Base-by-base conservation (phyloP, 495 filamentous ascomycete species). In the Trichocladium uniseriatum region DNA sequence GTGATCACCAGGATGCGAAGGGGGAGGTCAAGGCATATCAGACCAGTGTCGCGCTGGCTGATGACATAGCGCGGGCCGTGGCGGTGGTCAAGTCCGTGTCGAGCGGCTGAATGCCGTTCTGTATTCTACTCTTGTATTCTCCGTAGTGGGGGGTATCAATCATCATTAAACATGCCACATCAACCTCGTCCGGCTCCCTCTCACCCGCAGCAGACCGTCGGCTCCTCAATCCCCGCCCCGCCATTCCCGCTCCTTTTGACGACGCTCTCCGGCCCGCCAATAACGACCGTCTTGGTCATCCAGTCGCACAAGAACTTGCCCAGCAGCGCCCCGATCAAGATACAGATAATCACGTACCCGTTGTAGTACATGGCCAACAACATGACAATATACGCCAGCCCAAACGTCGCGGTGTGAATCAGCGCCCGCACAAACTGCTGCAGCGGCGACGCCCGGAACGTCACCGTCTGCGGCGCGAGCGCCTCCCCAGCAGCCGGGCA, bases 331-430 rank as follows among this genome's bases (percentile, higher is more conserved):
- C 76, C 76, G 47, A 80, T 69, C 37, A 79, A 60, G 49, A 80
- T 78, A 52, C 66, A 70, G 51, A 79, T 73, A 54, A 80, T 76
- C 55, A 79, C 69, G 43, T 79, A 80, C 14, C 77, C 75, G 45
- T 78, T 76, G 55, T 67, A 76, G 44, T 71, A 72, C 73, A 76
- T 77, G 32, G 71, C 78, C 38, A 79, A 57, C 48, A 79, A 51
- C 78, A 80, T 80, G 48, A 79, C 55, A 38, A 79, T 69, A 43
- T 79, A 79, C 8, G 73, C 78, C 40, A 75, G 57, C n/a, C 69
- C 75, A 48, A 79, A 79, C 32, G 70, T 69, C 11, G 63, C 53
- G 38, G 68, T 67, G 54, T 79, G 72, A 27, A 80, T 57, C 13
- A 76, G 15, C 1, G 73, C 64, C 1, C 74, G 63, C 35, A 77